These are phyloP conservation scores for Microascus cirrosus DNA, from an alignment of 2,329 filamentous ascomycete species.

Conservation along the genomic window DNA sequence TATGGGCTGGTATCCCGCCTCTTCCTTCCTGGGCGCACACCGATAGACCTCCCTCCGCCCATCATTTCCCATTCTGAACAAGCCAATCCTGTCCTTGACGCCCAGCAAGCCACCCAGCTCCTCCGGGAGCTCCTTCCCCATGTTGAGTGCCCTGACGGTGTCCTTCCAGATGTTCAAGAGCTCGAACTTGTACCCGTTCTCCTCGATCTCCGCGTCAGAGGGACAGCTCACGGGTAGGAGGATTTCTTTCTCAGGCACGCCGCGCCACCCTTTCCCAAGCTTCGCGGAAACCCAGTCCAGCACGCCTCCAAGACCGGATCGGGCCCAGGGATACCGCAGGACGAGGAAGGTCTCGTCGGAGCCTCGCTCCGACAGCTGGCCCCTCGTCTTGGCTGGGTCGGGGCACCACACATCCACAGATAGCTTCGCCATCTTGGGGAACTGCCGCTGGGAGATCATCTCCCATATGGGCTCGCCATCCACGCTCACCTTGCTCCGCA, in stretches of 20 bases:
- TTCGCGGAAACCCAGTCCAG: conserved; percentile 36
- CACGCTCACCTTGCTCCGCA: conserved; percentile 19
- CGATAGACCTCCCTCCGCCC: conserved; percentile 46
- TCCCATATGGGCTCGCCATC: conserved; percentile 46
- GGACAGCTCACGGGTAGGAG: conserved; percentile 56
- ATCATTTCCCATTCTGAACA: conserved; percentile 57
- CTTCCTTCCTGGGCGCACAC: conserved; percentile 45
- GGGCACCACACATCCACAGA: conserved; percentile 58
- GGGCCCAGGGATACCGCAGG: conserved; percentile 53
- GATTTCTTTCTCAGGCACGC: conserved; percentile 51
- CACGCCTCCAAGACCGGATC: conserved; percentile 34
- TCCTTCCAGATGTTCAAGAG: conserved; percentile 58
- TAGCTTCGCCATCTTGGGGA: conserved; percentile 61
- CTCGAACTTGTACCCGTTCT: conserved; percentile 46
- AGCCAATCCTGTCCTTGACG: conserved; percentile 49
- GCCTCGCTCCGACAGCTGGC: conserved; percentile 30
- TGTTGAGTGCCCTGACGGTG: conserved; percentile 39
- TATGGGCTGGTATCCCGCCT: conserved; percentile 51
- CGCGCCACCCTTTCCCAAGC: conserved; percentile 33
- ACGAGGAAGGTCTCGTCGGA: conserved; percentile 46
- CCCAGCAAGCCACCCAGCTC: conserved; percentile 58
- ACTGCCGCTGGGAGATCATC: conserved; percentile 59
- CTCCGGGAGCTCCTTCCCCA: conserved; percentile 45
- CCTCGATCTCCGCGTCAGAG: conserved; percentile 41
- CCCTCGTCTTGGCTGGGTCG: conserved; percentile 43